Conservation (phyloP, 225 moss, liverwort and hornwort species). For the Antitrichia curtipendula region DNA sequence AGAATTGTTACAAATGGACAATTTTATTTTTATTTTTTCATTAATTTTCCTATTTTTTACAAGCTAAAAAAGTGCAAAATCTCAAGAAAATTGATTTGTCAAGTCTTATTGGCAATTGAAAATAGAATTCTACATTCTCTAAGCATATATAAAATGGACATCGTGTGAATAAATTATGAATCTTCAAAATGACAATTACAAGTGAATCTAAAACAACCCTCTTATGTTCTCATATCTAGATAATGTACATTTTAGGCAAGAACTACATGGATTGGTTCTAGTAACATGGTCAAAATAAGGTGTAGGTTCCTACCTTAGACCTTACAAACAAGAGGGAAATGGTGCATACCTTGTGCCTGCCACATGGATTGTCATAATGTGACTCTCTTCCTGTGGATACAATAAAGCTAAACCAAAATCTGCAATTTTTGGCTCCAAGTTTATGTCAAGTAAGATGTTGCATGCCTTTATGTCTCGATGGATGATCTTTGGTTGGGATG, state of each 20-base stretch:
- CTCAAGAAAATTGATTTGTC: too few species aligned
- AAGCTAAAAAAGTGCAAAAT: too few species aligned
- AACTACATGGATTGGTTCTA: fast-evolving
- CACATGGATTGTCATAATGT: not conserved
- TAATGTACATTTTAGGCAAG: fast-evolving
- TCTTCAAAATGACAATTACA: not conserved
- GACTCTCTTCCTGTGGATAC: not conserved
- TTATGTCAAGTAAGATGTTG: not conserved
- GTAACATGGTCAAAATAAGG: not conserved
- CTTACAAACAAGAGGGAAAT: not conserved
- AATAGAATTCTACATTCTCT: not conserved
- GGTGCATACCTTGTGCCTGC: not conserved
- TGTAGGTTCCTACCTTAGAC: not conserved
- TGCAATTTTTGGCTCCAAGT: not conserved
- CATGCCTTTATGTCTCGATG: not conserved
- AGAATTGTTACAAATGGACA: not conserved
- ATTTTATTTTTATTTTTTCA: not conserved
- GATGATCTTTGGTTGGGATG: not conserved
- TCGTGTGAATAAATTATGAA: not conserved
- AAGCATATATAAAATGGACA: not conserved
- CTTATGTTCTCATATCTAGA: fast-evolving
- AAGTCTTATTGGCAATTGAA: not conserved
- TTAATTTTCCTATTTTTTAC: not conserved
- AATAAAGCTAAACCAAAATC: not conserved
- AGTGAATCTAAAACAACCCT: fast-evolving